Base-by-base conservation (phyloP, 495 filamentous ascomycete genomes). In the Hypoxylon lienhwacheense region DNA sequence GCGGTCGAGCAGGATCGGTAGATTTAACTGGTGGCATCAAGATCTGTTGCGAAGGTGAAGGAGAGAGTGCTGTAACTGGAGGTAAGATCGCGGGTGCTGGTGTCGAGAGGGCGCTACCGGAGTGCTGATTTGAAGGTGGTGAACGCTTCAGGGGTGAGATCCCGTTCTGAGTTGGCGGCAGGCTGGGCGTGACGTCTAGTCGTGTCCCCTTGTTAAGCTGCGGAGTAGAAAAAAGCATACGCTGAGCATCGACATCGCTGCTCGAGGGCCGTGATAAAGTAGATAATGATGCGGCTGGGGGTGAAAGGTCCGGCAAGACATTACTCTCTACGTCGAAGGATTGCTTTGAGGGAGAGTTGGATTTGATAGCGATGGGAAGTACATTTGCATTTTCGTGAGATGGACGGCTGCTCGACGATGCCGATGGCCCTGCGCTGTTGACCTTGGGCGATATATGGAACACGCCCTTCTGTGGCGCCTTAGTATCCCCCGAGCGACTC, bases 141-240 rank as follows among this genome's bases (percentile, higher is more conserved):
- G 80, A 81, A 29, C 90, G 85, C 65, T 95, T 95, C 31, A 80
- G 85, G 3, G 89, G 89, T 12, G 89, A 91, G 26, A 90, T 69
- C 4, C 88, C 88, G 3, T 82, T 84, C 29, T 75, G 70, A 16
- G 74, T 57, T 32, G 86, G 76, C 44, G 80, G 79, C 59, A 76
- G 81, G 64, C 52, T 77, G 32, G 74, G 65, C 1, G 65, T 61
- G 12, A 43, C 29, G 22, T 67, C 62, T 39, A 61, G 58, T 17
- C 42, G 55, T 21, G 33, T 36, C 16, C 52, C 36, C 16, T 46
- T 63, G 12, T 65, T 61, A 20, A 67, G 59, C 33, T 67, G 65
- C 21, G 65, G 65, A 31, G 65, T 67, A 20, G 59, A 37, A 26
- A 67, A 43, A 15, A 47, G 21, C 14, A 34, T 31, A 21, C 50